phyloP scores from a whole-genome alignment of 768 basidiomycete species.

The Pleurotus salmoneostramineus region DNA sequence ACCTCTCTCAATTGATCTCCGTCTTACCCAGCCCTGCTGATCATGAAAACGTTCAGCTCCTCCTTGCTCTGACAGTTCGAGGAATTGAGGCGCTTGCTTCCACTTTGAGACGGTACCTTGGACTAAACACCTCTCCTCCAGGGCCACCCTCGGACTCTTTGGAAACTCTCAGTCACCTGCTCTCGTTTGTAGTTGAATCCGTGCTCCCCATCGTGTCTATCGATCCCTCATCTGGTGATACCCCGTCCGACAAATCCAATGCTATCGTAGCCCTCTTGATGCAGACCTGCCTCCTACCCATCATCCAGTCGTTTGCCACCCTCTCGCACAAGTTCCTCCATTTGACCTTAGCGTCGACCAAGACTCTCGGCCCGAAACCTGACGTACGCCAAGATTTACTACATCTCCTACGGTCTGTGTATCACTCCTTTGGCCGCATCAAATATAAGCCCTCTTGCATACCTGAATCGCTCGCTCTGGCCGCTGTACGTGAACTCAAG shows the following conservation, averaged over 20 bases:
- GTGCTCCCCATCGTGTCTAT: slow-evolving; percentile 16
- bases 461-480: slow-evolving; percentile 29
- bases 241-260: slow-evolving; percentile 8
- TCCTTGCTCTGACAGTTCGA: slow-evolving; percentile 25
- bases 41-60: slow-evolving; percentile 16
- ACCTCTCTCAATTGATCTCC: slow-evolving; percentile 23
- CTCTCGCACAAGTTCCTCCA: slow-evolving; percentile 17
- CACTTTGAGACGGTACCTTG: background rate
- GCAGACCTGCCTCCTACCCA: slow-evolving; percentile 17
- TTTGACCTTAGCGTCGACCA: slow-evolving; percentile 11
- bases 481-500: slow-evolving; percentile 34
- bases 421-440: slow-evolving; percentile 8
- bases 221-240: background rate
- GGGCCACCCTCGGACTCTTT: slow-evolving; percentile 12
- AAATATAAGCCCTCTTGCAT: slow-evolving; percentile 7
- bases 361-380: slow-evolving; percentile 9
- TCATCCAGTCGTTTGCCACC: slow-evolving; percentile 24
- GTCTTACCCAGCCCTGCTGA: slow-evolving; percentile 14
- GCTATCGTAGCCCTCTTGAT: slow-evolving; percentile 15
- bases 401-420: slow-evolving; percentile 21
- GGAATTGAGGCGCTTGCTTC: slow-evolving; percentile 23
- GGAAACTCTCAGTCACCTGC: slow-evolving; percentile 13
- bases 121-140: background rate
- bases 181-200: slow-evolving; percentile 14
- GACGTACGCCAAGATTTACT: slow-evolving; percentile 25